Conservation (phyloP, 768 basidiomycete species). For the Lanmaoa pseudosensibilis region DNA sequence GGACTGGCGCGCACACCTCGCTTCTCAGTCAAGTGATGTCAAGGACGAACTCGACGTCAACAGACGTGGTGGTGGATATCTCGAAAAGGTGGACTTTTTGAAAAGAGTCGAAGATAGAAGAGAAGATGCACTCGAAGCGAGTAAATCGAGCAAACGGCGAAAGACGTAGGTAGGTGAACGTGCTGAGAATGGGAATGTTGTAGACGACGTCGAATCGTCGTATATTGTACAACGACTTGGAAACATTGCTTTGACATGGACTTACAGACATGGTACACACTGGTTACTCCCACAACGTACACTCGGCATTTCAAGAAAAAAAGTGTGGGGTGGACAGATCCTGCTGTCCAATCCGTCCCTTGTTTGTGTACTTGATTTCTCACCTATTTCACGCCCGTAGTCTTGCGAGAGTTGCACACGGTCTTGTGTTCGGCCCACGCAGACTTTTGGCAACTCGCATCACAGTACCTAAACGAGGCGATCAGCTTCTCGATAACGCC, state of each 20-base stretch:
- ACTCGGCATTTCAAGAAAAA: constrained; percentile 1
- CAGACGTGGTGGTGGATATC: constrained; percentile 71
- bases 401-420: constrained; percentile 10
- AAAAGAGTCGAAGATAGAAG: constrained; percentile 71
- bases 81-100: constrained; percentile 85
- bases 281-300: background rate
- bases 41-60: constrained; percentile 77
- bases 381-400: background rate
- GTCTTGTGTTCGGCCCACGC: constrained; percentile 19
- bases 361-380: background rate
- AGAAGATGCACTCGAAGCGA: constrained; percentile 61
- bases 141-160: constrained; percentile 54
- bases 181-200: background rate
- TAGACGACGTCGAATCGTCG: background rate
- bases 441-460: constrained; percentile 15
- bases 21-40: constrained; percentile 42
- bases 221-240: constrained; percentile 12
- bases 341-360: background rate
- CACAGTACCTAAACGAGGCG: constrained; percentile 11
- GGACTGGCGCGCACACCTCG: constrained; percentile 78
- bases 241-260: background rate
- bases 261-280: background rate
- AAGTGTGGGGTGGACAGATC: background rate
- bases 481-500: background rate
- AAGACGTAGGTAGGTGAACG: constrained; percentile 17